A percentile compares a stretch with the other conserved stretches of the same genome.
Conservation (phyloP, 1,139 yeast species). For the Ogataea hybrid region DNA sequence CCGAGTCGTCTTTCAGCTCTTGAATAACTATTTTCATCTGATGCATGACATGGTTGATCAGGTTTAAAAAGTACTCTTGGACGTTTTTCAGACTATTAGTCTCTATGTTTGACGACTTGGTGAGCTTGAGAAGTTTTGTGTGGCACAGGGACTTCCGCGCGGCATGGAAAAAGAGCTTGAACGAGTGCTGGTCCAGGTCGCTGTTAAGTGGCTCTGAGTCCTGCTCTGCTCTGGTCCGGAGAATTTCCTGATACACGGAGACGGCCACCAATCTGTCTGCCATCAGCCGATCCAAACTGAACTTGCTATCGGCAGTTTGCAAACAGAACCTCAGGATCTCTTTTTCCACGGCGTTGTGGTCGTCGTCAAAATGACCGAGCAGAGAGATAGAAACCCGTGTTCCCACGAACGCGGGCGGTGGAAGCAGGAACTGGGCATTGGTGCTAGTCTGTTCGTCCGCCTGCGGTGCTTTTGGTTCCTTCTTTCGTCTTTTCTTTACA, state of each 20-base stretch:
- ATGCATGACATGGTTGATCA: conserved; percentile 2
- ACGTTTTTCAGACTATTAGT: conserved; percentile 6
- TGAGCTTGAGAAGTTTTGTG: conserved; percentile 18
- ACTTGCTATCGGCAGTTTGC: not conserved
- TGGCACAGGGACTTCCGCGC: conserved; percentile 33
- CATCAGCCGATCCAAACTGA: conserved; percentile 2
- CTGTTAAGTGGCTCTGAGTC: conserved; percentile 2
- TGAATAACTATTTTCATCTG: conserved; percentile 4
- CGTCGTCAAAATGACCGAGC: not conserved
- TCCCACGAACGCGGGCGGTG: not conserved
- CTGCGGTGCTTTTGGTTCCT: not conserved
- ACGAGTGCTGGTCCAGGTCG: conserved; percentile 10
- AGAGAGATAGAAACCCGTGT: not conserved
- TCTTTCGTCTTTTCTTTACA: no score
- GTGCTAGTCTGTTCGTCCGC: not conserved
- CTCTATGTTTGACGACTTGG: conserved; percentile 18
- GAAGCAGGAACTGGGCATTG: not conserved
- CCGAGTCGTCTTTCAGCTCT: not conserved
- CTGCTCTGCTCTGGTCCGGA: not conserved
- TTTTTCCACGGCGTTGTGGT: not conserved
- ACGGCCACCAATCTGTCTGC: conserved; percentile 13
- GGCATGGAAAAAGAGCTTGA: conserved; percentile 34
- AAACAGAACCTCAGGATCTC: not conserved
- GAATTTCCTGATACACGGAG: not conserved
- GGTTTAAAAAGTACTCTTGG: not conserved